Percentiles rank a stretch among this genome's conserved stretches.
phyloP scores from a whole-genome alignment of 176 grass and related monocot species.

The Pontederia paniculata region DNA sequence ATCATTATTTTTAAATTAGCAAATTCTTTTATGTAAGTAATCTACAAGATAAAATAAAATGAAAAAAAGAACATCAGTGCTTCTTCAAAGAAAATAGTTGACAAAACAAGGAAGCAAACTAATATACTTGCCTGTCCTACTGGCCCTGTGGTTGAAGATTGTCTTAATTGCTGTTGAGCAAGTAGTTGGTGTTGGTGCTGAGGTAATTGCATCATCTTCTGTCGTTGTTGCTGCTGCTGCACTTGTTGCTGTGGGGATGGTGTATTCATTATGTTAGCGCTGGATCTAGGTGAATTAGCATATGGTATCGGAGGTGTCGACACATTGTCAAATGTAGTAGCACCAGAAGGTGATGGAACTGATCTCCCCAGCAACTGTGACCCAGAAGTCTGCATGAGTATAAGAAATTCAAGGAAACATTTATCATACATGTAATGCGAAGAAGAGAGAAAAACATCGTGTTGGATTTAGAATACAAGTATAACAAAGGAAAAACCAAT shows the following conservation, averaged over 20 bases:
- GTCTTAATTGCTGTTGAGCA: constrained; percentile 65
- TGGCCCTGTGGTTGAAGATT: constrained; percentile 45
- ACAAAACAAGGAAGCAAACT: background rate
- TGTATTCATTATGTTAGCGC: constrained; percentile 73
- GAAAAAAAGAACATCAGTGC: constrained; percentile 10
- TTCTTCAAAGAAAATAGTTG: background rate
- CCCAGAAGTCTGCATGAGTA: constrained; percentile 42
- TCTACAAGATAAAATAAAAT: background rate
- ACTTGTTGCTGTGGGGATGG: constrained; percentile 83
- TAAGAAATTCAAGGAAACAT: background rate
- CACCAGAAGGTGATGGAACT: constrained; percentile 67
- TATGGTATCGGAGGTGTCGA: constrained; percentile 90
- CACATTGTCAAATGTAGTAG: constrained; percentile 66
- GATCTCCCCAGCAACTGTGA: constrained; percentile 59
- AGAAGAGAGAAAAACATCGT: background rate
- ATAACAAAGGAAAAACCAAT: no score
- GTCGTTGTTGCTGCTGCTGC: constrained; percentile 49
- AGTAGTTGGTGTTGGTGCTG: constrained; percentile 73
- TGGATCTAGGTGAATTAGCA: constrained; percentile 81
- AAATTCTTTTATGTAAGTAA: no score
- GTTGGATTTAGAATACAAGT: no score
- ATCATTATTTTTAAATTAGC: no score
- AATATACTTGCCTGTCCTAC: constrained; percentile 44
- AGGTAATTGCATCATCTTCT: constrained; percentile 41
- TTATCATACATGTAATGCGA: background rate